Evolutionary conservation across 345 rosid species (phyloP), one percentile per base, ranked within the genome.

Genomic region (Melaleuca quinquenervia): DNA sequence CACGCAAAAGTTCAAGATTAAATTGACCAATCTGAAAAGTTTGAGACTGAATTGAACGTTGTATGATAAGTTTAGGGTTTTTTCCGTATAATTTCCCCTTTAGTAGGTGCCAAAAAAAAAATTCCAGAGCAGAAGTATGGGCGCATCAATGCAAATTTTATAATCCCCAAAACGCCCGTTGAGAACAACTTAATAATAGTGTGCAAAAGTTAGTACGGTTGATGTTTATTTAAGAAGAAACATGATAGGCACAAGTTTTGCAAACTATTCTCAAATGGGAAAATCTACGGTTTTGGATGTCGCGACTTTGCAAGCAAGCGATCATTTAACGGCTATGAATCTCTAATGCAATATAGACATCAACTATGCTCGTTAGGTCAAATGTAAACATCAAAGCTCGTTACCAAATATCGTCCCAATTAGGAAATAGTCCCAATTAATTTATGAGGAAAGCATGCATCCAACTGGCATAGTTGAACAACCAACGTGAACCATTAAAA

Each of bases 21-120:
- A 58, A n/a, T n/a, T 58, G 0, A 4, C 6, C 2, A 58, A n/a
- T n/a, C 13, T 11, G 1, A 58, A 58, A 58, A 6, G 0, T 58
- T n/a, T 58, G 3, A 0, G 27, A n/a, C 1, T 58, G 13, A 58
- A 58, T n/a, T 3, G 1, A 0, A 1, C 4, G 0, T 7, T 12
- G 1, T n/a, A n/a, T 1, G 2, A n/a, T 58, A 15, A 7, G 0
- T 58, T 13, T 6, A n/a, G 1, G 36, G 12, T 32, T 12, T 58
- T 58, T 58, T n/a, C n/a, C 6, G 11, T 3, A n/a, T 13, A n/a
- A 58, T 7, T 2, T 26, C 12, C 26, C 18, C 36, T 12, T 4
- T 8, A 0, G 2, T 58, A 12, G 36, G 5, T n/a, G 70, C 36
- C 36, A 8, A 12, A 58, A 58, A 62, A 62, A 62, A 62, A 0